phyloP scores from a whole-genome alignment of 768 basidiomycete genomes.

The Gautieria morchelliformis region DNA sequence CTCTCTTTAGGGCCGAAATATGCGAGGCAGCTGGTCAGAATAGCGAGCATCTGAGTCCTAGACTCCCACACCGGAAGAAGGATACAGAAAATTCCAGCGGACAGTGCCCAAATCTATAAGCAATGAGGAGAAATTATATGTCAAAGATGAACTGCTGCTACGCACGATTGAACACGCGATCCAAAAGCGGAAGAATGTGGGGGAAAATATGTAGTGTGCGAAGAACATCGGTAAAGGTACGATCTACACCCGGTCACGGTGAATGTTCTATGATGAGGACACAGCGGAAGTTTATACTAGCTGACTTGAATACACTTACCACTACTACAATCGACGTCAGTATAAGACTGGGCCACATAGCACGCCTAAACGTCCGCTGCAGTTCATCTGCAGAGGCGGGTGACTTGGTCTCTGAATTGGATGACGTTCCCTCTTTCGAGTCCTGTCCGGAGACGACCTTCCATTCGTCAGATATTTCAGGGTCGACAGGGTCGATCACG shows the following conservation, averaged over 20 bases:
- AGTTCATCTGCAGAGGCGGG: neutral
- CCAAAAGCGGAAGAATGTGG: conserved; percentile 29
- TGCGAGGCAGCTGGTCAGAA: conserved; percentile 8
- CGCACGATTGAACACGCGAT: conserved; percentile 26
- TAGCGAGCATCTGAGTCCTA: conserved; percentile 21
- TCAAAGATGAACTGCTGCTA: conserved; percentile 7
- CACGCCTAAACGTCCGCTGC: conserved; percentile 22
- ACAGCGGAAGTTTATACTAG: neutral
- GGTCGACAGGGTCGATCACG: conserved; percentile 17
- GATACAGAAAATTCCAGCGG: conserved; percentile 28
- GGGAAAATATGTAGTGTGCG: conserved; percentile 27
- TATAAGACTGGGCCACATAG: conserved; percentile 23
- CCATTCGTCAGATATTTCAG: conserved; percentile 7
- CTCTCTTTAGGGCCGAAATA: too few species aligned
- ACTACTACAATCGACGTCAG: conserved; percentile 27
- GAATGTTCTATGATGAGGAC: neutral
- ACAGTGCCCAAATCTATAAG: conserved; percentile 25
- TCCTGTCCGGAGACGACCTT: neutral
- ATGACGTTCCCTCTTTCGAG: neutral
- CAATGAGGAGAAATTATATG: conserved; percentile 6
- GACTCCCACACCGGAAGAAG: conserved; percentile 31
- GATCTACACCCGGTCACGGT: conserved; percentile 3
- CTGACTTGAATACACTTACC: conserved; percentile 17
- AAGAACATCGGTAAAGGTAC: conserved; percentile 33
- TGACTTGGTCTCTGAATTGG: neutral